phyloP scores from a whole-genome alignment of 2,329 filamentous ascomycete genomes.

The Hymenoscyphus fructigenus region DNA sequence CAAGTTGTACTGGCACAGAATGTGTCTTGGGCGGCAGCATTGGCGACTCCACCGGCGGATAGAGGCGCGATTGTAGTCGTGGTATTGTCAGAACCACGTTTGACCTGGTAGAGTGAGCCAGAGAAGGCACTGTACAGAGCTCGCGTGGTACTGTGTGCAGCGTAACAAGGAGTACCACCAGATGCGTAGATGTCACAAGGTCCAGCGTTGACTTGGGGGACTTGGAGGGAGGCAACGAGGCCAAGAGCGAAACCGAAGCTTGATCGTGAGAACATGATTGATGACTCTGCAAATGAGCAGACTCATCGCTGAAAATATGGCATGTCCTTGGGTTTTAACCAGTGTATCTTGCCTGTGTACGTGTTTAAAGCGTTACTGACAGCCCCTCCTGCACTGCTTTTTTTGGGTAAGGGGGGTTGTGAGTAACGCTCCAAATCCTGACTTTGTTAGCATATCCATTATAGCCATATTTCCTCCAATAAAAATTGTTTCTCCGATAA shows the following conservation, averaged over 20 bases:
- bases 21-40: conserved; percentile 58
- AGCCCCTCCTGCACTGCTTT: not conserved
- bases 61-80: conserved; percentile 44
- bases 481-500: no score
- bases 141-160: conserved; percentile 64
- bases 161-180: conserved; percentile 61
- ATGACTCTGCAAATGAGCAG: conserved; percentile 17
- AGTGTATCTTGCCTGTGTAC: not conserved
- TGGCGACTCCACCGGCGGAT: conserved; percentile 60
- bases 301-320: not conserved
- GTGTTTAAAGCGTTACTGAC: not conserved
- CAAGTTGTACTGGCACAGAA: conserved; percentile 63
- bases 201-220: no score
- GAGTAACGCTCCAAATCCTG: no score
- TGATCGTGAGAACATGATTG: conserved; percentile 36
- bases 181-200: conserved; percentile 53
- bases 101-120: conserved; percentile 59
- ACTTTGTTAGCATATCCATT: no score
- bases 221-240: conserved; percentile 24
- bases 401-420: not conserved
- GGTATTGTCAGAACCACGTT: conserved; percentile 49
- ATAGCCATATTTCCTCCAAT: no score
- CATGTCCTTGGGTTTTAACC: not conserved
- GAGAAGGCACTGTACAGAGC: conserved; percentile 55
- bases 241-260: conserved; percentile 37